Evolutionary conservation across 495 filamentous ascomycete genomes (phyloP).

Genomic region (Penicillium ochrochloron): DNA sequence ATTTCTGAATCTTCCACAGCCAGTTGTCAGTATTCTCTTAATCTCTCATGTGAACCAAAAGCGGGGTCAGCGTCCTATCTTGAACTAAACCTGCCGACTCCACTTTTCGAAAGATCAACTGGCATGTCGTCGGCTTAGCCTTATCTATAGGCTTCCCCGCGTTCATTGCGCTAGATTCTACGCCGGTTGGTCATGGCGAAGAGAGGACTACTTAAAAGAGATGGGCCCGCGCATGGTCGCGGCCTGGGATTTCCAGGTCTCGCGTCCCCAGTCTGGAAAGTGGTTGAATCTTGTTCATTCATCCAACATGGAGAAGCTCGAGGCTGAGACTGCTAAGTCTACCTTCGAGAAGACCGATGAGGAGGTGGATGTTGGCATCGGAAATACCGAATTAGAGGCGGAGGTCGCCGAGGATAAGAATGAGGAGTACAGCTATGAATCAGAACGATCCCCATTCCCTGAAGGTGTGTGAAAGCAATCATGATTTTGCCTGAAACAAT

Average conservation of each 20-base stretch:
- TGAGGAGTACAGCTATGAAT: slow-evolving; percentile 42
- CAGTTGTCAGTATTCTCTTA: not conserved
- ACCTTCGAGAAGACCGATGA: slow-evolving; percentile 20
- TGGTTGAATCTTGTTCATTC: not conserved
- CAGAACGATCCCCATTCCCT: slow-evolving; percentile 40
- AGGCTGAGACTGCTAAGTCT: slow-evolving; percentile 23
- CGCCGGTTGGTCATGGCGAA: not conserved
- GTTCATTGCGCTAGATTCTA: slow-evolving; percentile 12
- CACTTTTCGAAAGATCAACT: not conserved
- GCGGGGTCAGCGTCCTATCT: slow-evolving; percentile 12
- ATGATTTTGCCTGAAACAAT: not conserved
- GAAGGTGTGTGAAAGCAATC: slow-evolving; percentile 33
- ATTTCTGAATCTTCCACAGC: not conserved
- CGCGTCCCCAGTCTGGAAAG: not conserved
- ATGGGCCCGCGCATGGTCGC: not conserved
- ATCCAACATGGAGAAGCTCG: slow-evolving; percentile 21
- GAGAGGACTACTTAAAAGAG: slow-evolving; percentile 2
- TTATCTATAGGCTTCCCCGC: slow-evolving; percentile 19
- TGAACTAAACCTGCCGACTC: slow-evolving; percentile 3
- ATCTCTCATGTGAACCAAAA: not conserved
- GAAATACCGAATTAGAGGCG: slow-evolving; percentile 38
- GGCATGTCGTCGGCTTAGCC: slow-evolving; percentile 2
- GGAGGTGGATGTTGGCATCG: slow-evolving; percentile 36
- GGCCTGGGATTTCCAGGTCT: not conserved
- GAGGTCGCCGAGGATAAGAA: slow-evolving; percentile 31